Base-by-base conservation (phyloP, 345 rosid species). In the Syzygium jambos region DNA sequence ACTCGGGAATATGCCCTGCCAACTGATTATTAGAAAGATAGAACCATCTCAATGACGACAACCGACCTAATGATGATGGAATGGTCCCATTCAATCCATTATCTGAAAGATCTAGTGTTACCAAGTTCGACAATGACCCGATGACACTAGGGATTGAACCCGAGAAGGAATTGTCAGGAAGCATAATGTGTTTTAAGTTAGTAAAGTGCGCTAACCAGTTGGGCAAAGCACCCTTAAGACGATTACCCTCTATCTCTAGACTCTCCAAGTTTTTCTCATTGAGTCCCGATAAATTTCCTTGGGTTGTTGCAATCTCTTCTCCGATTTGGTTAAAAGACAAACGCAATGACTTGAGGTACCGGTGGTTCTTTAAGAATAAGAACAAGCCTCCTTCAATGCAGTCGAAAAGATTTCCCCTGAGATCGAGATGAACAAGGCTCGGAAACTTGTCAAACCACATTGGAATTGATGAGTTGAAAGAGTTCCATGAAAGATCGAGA, bases 391-490 rank as follows among this genome's bases (percentile, higher is more conserved):
- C 27, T 55, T 55, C 59, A 55, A 55, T 22, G 5, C 27, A 0
- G 0, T 55, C 27, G 9, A 55, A 55, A 55, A 0, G 0, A 55
- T 57, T 57, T 4, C 0, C 0, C 7, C 0, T n/a, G 0, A 57
- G 65, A 57, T 57, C 15, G 27, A 57, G 65, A 57, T 57, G 15
- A 25, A 0, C 65, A 2, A 57, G 85, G 52, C 65, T 57, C 11
- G 65, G 11, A 57, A 57, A 25, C 55, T 34, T 27, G 65, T 41
- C 53, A 54, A 19, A 61, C 65, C 65, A 25, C 30, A 57, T 25
- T 5, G 65, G 65, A 57, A 57, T 57, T 57, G 3, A 57, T 11
- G 65, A 57, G 30, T 11, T 25, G 65, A 57, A 57, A 11, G 6
- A 57, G 65, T 57, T 25, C 14, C 3, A 0, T 57, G 65, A 57